Evolutionary conservation across 495 filamentous ascomycete genomes (phyloP).

Genomic region (Elaphomyces granulatus): DNA sequence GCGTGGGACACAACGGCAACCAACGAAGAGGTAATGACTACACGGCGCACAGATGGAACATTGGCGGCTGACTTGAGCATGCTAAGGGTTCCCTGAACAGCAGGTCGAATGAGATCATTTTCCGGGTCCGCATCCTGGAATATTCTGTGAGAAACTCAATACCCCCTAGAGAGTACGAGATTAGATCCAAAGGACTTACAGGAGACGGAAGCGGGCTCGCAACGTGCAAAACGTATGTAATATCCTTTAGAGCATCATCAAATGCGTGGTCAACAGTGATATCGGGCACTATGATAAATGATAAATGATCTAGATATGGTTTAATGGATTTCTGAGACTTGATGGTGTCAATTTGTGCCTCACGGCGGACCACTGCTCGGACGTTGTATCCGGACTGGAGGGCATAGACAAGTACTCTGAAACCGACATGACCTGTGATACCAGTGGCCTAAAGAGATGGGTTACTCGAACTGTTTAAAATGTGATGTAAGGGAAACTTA

Average conservation of each 20-base stretch:
- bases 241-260: slow-evolving; percentile 12
- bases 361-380: slow-evolving; percentile 15
- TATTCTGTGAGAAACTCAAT: no score
- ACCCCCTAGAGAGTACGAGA: no score
- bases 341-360: slow-evolving; percentile 7
- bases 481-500: no score
- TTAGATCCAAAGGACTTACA: no score
- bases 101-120: slow-evolving; percentile 20
- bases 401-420: slow-evolving; percentile 14
- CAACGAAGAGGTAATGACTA: slow-evolving; percentile 33
- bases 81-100: slow-evolving; percentile 23
- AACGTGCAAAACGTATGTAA: slow-evolving; percentile 19
- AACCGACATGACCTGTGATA: slow-evolving; percentile 19
- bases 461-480: no score
- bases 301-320: slow-evolving; percentile 1
- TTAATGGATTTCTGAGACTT: slow-evolving; percentile 4
- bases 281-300: slow-evolving; percentile 15
- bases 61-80: slow-evolving; percentile 30
- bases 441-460: no score
- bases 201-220: slow-evolving; percentile 15
- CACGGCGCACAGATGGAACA: slow-evolving; percentile 20
- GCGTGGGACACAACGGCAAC: slow-evolving; percentile 13
- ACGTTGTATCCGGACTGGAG: slow-evolving; percentile 14
- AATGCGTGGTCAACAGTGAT: slow-evolving; percentile 14
- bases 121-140: not conserved